These are phyloP conservation scores for Microdochium bolleyi DNA, from an alignment of 2,329 filamentous ascomycete species.

Conservation along the genomic window DNA sequence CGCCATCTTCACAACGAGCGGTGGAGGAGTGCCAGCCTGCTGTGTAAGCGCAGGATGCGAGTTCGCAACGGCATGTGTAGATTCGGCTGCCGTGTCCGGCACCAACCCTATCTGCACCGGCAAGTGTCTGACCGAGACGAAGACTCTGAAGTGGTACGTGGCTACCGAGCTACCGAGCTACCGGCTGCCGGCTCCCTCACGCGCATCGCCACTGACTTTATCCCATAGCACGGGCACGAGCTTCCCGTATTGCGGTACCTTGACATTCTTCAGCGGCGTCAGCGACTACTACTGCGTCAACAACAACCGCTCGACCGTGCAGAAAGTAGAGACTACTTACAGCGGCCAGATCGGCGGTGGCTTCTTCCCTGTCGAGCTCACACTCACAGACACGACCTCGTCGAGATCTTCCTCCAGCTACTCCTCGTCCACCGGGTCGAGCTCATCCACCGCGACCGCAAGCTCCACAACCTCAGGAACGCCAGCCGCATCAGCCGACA, in stretches of 20 bases:
- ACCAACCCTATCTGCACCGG: constrained; percentile 27
- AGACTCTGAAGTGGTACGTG: constrained; percentile 38
- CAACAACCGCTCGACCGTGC: constrained; percentile 20
- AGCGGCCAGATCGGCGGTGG: constrained; percentile 22
- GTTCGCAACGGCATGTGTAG: constrained; percentile 28
- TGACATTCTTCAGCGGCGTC: constrained; percentile 31
- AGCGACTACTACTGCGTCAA: constrained; percentile 36
- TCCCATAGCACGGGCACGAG: constrained; percentile 23
- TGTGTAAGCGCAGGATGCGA: constrained; percentile 26
- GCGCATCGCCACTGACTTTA: constrained; percentile 8
- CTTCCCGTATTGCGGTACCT: constrained; percentile 35
- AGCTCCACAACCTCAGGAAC: not conserved
- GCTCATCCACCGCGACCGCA: constrained; percentile 1
- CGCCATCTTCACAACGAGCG: constrained; percentile 27
- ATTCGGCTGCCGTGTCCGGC: constrained; percentile 23
- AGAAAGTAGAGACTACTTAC: constrained; percentile 31
- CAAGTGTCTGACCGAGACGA: constrained; percentile 29
- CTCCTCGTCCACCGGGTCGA: constrained; percentile 4
- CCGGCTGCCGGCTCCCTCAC: too few relatives aligned
- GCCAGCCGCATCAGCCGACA: not conserved
- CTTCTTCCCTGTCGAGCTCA: constrained; percentile 16
- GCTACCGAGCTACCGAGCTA: not conserved
- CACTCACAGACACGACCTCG: constrained; percentile 4
- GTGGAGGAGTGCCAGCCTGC: constrained; percentile 31
- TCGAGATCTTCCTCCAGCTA: not conserved